Base-by-base conservation (phyloP, 495 filamentous ascomycete genomes). In the Hypoxylon rickii region DNA sequence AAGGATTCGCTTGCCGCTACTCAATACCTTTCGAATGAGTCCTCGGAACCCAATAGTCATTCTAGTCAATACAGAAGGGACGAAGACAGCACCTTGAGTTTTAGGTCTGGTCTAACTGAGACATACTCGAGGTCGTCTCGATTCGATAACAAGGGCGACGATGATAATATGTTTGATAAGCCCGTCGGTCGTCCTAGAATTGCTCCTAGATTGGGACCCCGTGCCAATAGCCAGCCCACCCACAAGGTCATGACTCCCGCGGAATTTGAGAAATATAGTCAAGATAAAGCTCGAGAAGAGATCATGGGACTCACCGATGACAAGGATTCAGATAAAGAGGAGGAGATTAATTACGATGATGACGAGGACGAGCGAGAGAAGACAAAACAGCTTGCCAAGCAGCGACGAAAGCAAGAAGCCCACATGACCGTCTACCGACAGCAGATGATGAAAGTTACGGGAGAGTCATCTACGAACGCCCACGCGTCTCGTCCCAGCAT, bases 391-490 rank as follows among this genome's bases (percentile, higher is more conserved):
- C 74, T 86, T 24, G 83, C 87, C 36, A 86, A 86, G 64, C 89
- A 92, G 58, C 82, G 93, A 52, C 80, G 85, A 51, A 95, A 93
- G 73, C 92, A 96, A 63, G 90, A 96, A 66, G 93, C 92, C 7
- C 90, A 95, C 68, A 80, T 96, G 69, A 78, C 90, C 10, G 86
- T 97, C 6, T 96, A 96, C 67, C 83, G 94, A 39, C 93, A 97
- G 67, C 87, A 93, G 68, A 96, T 97, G 91, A 95, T 91, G 89
- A 96, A 96, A 66, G 87, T 95, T 15, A 96, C 90, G 6, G 92
- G 92, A 41, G 89, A 90, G 61, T 72, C 79, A 5, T 69, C 77
- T 45, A 7, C 55, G 8, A 80, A 78, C 41, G 64, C 78, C 0
- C 54, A 67, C 7, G 46, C 64, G 0, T 66, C 71, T 32, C 68